Conservation (phyloP, 192 early-diverging fungal genomes). For the Piromyces sp. region DNA sequence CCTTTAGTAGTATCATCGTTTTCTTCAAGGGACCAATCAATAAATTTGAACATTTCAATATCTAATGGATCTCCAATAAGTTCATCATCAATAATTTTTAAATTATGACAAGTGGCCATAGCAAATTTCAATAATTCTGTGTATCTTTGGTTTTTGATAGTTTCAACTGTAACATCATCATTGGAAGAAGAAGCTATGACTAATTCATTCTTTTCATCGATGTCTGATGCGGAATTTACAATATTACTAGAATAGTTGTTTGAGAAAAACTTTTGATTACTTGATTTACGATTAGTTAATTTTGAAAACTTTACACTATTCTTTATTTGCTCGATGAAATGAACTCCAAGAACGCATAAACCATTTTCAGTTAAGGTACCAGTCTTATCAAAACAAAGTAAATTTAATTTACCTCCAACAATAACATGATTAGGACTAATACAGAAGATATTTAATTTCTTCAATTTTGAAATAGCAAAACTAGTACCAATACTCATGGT, state of each 20-base stretch:
- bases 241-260: too few relatives aligned
- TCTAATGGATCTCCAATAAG: conserved; percentile 92
- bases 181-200: too few relatives aligned
- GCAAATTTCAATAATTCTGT: conserved; percentile 5
- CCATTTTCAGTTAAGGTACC: conserved; percentile 94
- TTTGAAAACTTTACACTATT: too few relatives aligned
- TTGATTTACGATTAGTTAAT: too few relatives aligned
- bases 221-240: too few relatives aligned
- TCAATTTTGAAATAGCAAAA: conserved; percentile 79
- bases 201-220: too few relatives aligned
- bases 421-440: conserved; percentile 80
- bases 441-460: conserved; percentile 74
- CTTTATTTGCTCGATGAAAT: conserved; percentile 20
- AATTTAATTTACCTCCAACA: conserved; percentile 85
- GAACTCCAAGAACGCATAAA: conserved; percentile 78
- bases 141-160: not conserved
- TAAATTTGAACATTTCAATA: conserved; percentile 95
- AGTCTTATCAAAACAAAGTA: conserved; percentile 98
- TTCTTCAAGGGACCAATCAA: conserved; percentile 83
- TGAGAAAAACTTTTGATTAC: too few relatives aligned
- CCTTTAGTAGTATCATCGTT: conserved; percentile 70
- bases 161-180: too few relatives aligned
- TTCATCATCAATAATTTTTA: conserved; percentile 56
- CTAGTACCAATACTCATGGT: conserved; percentile 95
- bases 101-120: conserved; percentile 62